Evolutionary conservation across 306 rosid genomes (phyloP), one percentile per base, ranked within the genome.

Genomic region (Nissolia schottii): DNA sequence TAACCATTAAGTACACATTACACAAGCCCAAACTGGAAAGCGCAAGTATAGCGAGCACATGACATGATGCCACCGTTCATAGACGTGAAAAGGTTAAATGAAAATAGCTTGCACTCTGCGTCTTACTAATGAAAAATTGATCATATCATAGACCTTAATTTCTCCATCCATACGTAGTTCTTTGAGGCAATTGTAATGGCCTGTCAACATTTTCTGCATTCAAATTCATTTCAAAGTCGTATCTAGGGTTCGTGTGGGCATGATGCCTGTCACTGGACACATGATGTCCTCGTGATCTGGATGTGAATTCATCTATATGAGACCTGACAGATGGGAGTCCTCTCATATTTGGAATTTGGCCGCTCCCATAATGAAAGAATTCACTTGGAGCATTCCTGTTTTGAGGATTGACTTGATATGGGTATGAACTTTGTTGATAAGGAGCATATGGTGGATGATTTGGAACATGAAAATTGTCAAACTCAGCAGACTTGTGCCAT

Each of bases 261-360:
- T 28, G 59, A 48, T 24, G 28, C 22, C 56, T 53, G 54, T 71
- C 27, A 20, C 27, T 9, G 43, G 29, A 24, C 55, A 64, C 28
- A 40, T 12, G 67, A 70, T 48, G 35, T 8, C n/a, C n/a, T n/a
- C 14, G 67, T 4, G 82, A 51, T 24, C 67, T 75, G 71, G 81
- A 75, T 12, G 37, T 13, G 71, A 76, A 72, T 16, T 70, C 62
- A 73, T 14, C 55, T n/a, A 40, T 79, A 55, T 19, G 24, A 25
- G 78, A 60, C 67, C 74, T 53, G 10, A 5, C 24, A 73, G 86
- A 60, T 15, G 81, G 80, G 58, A 74, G 67, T 71, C 71, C 79
- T 71, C 43, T 49, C 76, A 48, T 64, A 74, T 67, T 67, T 41
- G 72, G 59, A 83, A 11, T 38, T 23, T 35, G 50, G 43, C 43